Conservation (phyloP, 2,329 filamentous ascomycete genomes). For the Scorias spongiosa region DNA sequence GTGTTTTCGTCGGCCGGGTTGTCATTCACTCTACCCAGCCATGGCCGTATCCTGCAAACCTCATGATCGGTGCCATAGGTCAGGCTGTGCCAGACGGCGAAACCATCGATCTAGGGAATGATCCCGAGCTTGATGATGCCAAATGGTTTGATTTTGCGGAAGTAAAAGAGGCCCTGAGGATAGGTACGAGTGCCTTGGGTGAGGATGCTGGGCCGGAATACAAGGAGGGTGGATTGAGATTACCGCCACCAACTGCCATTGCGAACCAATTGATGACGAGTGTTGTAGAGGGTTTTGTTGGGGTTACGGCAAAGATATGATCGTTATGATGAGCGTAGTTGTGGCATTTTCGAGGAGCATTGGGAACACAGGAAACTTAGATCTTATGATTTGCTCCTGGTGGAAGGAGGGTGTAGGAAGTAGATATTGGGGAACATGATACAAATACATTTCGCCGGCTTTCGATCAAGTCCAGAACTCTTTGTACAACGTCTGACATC, state of each 20-base stretch:
- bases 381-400: no score
- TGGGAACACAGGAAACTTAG: no score
- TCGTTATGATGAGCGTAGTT: not conserved
- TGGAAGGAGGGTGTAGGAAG: no score
- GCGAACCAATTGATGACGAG: constrained; percentile 76
- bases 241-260: constrained; percentile 81
- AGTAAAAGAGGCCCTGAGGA: constrained; percentile 55
- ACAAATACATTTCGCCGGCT: no score
- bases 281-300: constrained; percentile 60
- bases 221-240: constrained; percentile 58
- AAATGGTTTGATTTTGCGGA: constrained; percentile 78
- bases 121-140: constrained; percentile 80
- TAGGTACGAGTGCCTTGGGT: constrained; percentile 52
- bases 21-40: constrained; percentile 38
- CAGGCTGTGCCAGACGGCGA: constrained; percentile 69
- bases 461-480: no score
- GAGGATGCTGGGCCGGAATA: constrained; percentile 50
- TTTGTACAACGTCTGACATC: no score
- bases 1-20: constrained; percentile 32
- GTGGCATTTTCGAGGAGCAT: not conserved
- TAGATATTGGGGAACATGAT: no score
- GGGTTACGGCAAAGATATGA: constrained; percentile 31
- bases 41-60: constrained; percentile 38
- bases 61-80: constrained; percentile 55
- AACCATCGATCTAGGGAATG: constrained; percentile 66